Conservation (phyloP, 495 filamentous ascomycete genomes). For the Penicillium alfredii region DNA sequence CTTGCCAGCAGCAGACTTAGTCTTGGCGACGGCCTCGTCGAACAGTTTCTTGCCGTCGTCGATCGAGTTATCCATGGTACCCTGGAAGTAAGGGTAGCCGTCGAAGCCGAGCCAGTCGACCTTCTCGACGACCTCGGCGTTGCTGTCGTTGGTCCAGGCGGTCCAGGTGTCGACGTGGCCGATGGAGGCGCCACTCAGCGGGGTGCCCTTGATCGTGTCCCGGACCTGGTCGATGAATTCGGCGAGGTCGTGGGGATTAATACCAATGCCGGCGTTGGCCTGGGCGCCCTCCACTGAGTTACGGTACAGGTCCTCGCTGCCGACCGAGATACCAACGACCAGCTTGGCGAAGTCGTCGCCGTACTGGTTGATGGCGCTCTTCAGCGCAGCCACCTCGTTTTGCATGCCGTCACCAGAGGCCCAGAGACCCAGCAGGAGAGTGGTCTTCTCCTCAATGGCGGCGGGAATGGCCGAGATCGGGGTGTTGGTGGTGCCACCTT, state of each 20-base stretch:
- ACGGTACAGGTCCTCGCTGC: slow-evolving; percentile 87
- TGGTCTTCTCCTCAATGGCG: slow-evolving; percentile 66
- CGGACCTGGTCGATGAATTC: slow-evolving; percentile 62
- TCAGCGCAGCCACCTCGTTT: slow-evolving; percentile 65
- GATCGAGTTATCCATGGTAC: slow-evolving; percentile 61
- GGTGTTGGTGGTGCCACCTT: slow-evolving; percentile 52
- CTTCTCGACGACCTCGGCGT: slow-evolving; percentile 61
- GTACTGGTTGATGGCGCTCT: slow-evolving; percentile 55
- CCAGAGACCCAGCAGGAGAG: slow-evolving; percentile 75
- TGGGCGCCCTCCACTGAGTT: slow-evolving; percentile 52
- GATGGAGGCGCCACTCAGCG: slow-evolving; percentile 49
- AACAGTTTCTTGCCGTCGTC: slow-evolving; percentile 55
- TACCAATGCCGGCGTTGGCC: slow-evolving; percentile 51
- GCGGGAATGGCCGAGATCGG: slow-evolving; percentile 68
- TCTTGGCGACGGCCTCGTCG: slow-evolving; percentile 53
- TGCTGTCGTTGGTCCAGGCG: slow-evolving; percentile 69
- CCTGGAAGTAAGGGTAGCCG: slow-evolving; percentile 70
- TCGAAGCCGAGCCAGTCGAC: slow-evolving; percentile 76
- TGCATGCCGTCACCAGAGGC: slow-evolving; percentile 62
- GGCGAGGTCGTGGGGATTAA: slow-evolving; percentile 52
- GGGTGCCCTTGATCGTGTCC: slow-evolving; percentile 51
- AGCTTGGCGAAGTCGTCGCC: slow-evolving; percentile 54
- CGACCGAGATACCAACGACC: slow-evolving; percentile 82
- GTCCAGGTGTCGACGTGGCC: slow-evolving; percentile 95
- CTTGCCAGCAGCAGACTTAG: slow-evolving; percentile 49